Base-by-base conservation (phyloP, 345 rosid species). In the Eucalyptus pauciflora region DNA sequence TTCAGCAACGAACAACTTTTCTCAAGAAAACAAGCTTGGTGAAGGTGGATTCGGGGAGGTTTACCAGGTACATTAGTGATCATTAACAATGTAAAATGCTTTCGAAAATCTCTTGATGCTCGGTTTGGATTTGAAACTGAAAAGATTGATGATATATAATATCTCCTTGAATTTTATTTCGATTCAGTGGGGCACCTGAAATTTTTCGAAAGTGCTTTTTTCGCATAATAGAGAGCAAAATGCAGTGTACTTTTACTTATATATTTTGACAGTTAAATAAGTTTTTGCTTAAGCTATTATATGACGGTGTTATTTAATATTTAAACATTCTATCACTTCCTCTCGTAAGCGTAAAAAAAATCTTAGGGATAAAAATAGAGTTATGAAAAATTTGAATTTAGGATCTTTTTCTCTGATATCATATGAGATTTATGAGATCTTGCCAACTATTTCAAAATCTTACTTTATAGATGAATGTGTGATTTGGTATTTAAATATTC, bases 51-150 rank as follows among this genome's bases (percentile, higher is more conserved):
- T 76, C 29, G 83, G 48, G 46, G 83, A 91, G 2, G 41, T 93
- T 49, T 90, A 89, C 7, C 88, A 92, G 56, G 50, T 91, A 62
- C 87, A 90, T 48, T 20, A 41, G 48, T 76, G 46, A 20, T 37
- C 27, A 41, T 37, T 76, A 76, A 33, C 2, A 3, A 33, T 0
- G 45, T 69, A 33, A 69, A 37, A 76, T 76, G 14, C 48, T 37
- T 76, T 76, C 13, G 83, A 24, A 69, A 37, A 41, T 76, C 3
- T 2, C 83, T 76, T 76, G 3, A 41, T 76, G 8, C 8, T 37
- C 0, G 1, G 83, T 76, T 20, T 71, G 46, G 81, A 71, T 5
- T 37, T 41, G 48, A 22, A 3, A 2, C 43, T 76, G 27, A 37
- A 10, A 20, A 76, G 27, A 69, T 69, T 69, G 80, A 10, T 37